A percentile compares a stretch with the other conserved stretches of the same genome.
Conservation (phyloP, 495 filamentous ascomycete genomes). For the Penicillium lagena region DNA sequence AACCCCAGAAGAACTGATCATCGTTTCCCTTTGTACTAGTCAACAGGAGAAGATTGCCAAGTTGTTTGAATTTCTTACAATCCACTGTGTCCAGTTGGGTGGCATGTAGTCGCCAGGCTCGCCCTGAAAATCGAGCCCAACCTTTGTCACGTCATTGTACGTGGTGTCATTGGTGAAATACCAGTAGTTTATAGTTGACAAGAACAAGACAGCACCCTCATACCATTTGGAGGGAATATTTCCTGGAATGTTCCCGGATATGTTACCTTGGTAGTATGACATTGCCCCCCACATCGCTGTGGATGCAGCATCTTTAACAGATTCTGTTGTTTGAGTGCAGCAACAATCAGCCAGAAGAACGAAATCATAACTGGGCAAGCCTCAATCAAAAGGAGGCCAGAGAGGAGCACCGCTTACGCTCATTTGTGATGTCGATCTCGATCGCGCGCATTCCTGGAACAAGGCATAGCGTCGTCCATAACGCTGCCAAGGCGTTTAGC, state of each 20-base stretch:
- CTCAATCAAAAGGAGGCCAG: too few species aligned
- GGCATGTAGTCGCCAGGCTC: slow-evolving; percentile 43
- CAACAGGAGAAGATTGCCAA: neutral
- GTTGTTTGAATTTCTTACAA: slow-evolving; percentile 12
- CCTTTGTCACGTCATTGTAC: slow-evolving; percentile 55
- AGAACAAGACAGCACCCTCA: slow-evolving; percentile 64
- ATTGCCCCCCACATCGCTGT: slow-evolving; percentile 53
- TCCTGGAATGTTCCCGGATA: slow-evolving; percentile 30
- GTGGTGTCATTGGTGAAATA: slow-evolving; percentile 58
- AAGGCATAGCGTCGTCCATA: too few species aligned
- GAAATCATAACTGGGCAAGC: too few species aligned
- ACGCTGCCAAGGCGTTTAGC: too few species aligned
- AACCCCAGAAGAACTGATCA: slow-evolving; percentile 53
- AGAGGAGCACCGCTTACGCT: too few species aligned
- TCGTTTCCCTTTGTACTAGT: slow-evolving; percentile 41
- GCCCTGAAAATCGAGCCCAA: slow-evolving; percentile 59
- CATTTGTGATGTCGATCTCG: too few species aligned
- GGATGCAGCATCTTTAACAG: slow-evolving; percentile 48
- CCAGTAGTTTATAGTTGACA: slow-evolving; percentile 67
- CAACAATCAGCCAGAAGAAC: too few species aligned
- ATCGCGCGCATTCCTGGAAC: too few species aligned
- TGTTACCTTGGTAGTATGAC: slow-evolving; percentile 52
- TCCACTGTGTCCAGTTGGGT: slow-evolving; percentile 31
- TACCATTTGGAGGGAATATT: slow-evolving; percentile 49
- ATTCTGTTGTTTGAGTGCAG: slow-evolving; percentile 12